Evolutionary conservation across 345 rosid species (phyloP), one percentile per base, ranked within the genome.

Genomic region (Cardamine occulta): DNA sequence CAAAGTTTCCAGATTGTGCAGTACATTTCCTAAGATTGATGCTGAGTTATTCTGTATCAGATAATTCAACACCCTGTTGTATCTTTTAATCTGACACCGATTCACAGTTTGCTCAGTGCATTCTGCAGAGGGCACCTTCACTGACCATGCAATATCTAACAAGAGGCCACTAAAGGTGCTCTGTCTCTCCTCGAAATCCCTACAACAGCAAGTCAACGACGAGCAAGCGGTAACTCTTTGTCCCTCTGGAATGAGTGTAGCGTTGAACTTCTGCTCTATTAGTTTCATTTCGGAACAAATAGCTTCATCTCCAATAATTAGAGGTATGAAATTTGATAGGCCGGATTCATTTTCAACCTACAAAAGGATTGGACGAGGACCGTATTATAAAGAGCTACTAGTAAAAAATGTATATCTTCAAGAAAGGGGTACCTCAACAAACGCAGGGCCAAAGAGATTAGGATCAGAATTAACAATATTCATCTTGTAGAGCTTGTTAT

Each of bases 311-410:
- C 91, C 93, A 26, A 95, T 78, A 17, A 95, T 80, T 37, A 95
- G 65, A 48, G 99, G 97, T 76, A 95, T 84, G 78, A 90, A 92
- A 84, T 92, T 95, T 47, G 99, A 95, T 44, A 95, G 72, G 55
- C 99, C 97, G 64, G 87, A 87, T 76, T 88, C 88, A 78, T 87
- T 92, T 79, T 95, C 99, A 53, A 92, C 96, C 99, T 95, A 78
- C 83, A 77, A 49, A 75, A 69, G 52, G 49, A 65, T 49, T 39
- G 61, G 56, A 58, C 54, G 48, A 57, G n/a, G 56, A 37, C 57
- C 23, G 11, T n/a, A 39, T 65, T 59, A 65, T 21, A 28, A 55
- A 32, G 17, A 60, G 24, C 66, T 28, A 55, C 29, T 18, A 17
- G 15, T 31, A 49, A 28, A 28, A 56, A 39, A 58, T 37, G 57